A percentile compares a stretch with the other conserved stretches of the same genome.
phyloP scores from a whole-genome alignment of 768 basidiomycete genomes.

The Boletales sp. region DNA sequence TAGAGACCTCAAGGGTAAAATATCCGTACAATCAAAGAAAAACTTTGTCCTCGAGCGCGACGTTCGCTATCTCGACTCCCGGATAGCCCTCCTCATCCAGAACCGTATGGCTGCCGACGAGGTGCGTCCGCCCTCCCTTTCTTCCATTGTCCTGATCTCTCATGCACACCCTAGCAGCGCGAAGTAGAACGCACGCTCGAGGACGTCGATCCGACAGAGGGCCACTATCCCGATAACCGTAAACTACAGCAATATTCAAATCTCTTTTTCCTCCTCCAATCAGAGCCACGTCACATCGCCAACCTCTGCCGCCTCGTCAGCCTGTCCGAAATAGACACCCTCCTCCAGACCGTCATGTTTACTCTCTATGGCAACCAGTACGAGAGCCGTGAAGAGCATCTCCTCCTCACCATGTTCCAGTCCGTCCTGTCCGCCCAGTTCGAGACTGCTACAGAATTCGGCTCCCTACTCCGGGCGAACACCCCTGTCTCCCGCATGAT shows the following conservation, averaged over 20 bases:
- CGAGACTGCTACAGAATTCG: constrained; percentile 98
- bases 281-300: constrained; percentile 96
- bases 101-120: constrained; percentile 97
- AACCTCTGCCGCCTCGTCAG: constrained; percentile 95
- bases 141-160: background rate
- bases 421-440: constrained; percentile 98
- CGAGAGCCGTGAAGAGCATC: constrained; percentile 95
- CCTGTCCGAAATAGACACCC: constrained; percentile 95
- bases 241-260: constrained; percentile 96
- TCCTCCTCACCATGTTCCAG: constrained; percentile 99
- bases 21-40: constrained; percentile 98
- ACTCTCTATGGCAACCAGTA: constrained; percentile 99
- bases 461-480: constrained; percentile 96
- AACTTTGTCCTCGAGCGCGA: constrained; percentile 99
- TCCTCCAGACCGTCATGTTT: constrained; percentile 99
- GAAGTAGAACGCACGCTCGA: constrained; percentile 95
- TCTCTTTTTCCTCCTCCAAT: constrained; percentile 97
- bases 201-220: constrained; percentile 91
- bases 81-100: constrained; percentile 96
- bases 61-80: constrained; percentile 95
- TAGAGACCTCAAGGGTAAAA: constrained; percentile 92
- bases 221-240: constrained; percentile 91
- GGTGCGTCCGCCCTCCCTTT: constrained; percentile 41
- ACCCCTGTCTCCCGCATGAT: constrained; percentile 99
- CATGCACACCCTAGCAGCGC: constrained; percentile 60